A percentile compares a stretch with the other conserved stretches of the same genome.
Conservation (phyloP, 139 green algal genomes). For the Chlamydomonas urium region DNA sequence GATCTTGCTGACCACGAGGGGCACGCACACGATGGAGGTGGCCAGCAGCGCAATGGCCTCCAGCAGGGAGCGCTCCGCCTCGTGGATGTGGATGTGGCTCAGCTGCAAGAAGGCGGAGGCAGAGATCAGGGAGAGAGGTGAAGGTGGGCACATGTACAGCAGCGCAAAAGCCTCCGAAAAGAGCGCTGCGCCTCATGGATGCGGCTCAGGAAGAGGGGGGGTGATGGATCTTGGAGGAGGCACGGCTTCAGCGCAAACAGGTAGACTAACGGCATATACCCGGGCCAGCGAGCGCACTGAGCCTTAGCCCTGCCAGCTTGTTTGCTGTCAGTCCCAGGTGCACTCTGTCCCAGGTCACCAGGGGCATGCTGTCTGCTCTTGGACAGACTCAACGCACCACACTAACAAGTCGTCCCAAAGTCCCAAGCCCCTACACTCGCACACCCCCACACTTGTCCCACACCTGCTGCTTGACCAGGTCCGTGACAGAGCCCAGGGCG, state of each 20-base stretch:
- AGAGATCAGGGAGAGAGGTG: not conserved
- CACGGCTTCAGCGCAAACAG: not conserved
- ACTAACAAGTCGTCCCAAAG: not conserved
- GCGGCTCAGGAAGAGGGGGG: not conserved
- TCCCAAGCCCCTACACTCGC: not conserved
- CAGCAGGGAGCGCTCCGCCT: conserved; percentile 69
- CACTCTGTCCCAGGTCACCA: too few species aligned
- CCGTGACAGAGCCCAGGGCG: not conserved
- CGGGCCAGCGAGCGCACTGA: too few species aligned
- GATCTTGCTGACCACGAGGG: conserved; percentile 80
- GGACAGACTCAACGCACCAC: not conserved
- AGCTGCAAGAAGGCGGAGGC: conserved; percentile 13
- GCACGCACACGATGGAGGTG: conserved; percentile 77
- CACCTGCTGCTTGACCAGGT: conserved; percentile 5
- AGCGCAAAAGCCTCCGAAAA: not conserved
- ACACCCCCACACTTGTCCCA: not conserved
- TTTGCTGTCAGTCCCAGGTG: too few species aligned
- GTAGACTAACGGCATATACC: not conserved
- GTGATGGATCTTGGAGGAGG: not conserved
- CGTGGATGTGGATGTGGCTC: conserved; percentile 56
- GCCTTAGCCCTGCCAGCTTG: not conserved
- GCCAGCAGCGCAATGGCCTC: conserved; percentile 88
- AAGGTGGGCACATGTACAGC: not conserved
- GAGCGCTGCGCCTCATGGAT: not conserved
- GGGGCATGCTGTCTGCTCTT: not conserved